Evolutionary conservation across 768 basidiomycete species (phyloP).

Genomic region (Xerocomellus chrysenteron): DNA sequence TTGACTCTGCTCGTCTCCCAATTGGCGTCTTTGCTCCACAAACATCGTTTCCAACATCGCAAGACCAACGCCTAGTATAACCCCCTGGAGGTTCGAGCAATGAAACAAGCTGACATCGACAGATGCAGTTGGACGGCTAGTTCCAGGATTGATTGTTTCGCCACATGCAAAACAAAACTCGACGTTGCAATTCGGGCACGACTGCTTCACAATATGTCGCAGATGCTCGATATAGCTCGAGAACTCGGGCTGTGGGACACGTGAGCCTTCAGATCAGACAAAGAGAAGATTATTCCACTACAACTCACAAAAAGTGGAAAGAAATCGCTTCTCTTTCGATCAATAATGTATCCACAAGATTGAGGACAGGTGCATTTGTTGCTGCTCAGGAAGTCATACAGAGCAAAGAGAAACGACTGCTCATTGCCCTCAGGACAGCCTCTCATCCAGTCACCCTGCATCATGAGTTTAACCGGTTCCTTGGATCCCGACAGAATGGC

Average conservation of each 20-base stretch:
- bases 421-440: conserved; percentile 94
- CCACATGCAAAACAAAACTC: conserved; percentile 77
- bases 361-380: conserved; percentile 70
- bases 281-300: not conserved
- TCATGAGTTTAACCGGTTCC: conserved; percentile 65
- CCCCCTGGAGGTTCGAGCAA: conserved; percentile 86
- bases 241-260: conserved; percentile 60
- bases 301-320: conserved; percentile 76
- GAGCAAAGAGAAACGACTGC: conserved; percentile 82
- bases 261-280: conserved; percentile 10
- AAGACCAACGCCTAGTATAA: conserved; percentile 87
- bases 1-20: conserved; percentile 26
- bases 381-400: conserved; percentile 72
- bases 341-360: conserved; percentile 62
- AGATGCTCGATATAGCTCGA: conserved; percentile 66
- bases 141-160: conserved; percentile 53
- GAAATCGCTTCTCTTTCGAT: conserved; percentile 73
- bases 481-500: conserved; percentile 41
- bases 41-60: conserved; percentile 80
- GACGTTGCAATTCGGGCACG: conserved; percentile 60
- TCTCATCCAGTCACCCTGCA: conserved; percentile 95
- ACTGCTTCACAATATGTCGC: conserved; percentile 51
- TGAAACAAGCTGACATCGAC: conserved; percentile 72
- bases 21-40: conserved; percentile 48
- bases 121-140: conserved; percentile 42